These are phyloP conservation scores for Cladosporium sphaerospermum DNA, from an alignment of 2,329 filamentous ascomycete species.

Conservation along the genomic window DNA sequence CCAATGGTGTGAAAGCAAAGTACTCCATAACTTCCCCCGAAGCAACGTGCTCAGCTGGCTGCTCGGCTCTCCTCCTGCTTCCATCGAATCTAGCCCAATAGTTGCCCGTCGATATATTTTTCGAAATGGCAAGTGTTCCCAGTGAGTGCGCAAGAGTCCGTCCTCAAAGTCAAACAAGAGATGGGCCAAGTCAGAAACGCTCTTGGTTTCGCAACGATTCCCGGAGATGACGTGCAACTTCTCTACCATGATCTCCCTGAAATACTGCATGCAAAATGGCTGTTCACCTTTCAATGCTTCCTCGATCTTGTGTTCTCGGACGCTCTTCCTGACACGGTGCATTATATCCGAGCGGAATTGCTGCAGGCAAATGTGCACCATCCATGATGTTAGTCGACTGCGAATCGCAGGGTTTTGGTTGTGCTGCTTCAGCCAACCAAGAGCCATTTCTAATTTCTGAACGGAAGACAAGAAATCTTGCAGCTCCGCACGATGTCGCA, in stretches of 20 bases:
- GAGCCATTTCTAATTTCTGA: neutral
- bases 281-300: neutral
- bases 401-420: neutral
- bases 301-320: neutral
- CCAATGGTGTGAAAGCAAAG: neutral
- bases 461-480: neutral
- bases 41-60: no score
- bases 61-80: no score
- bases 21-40: neutral
- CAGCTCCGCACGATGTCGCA: neutral
- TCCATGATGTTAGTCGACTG: neutral
- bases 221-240: neutral
- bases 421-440: neutral
- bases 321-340: neutral
- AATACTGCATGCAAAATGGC: neutral
- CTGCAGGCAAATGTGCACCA: neutral
- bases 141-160: neutral
- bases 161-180: neutral
- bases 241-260: neutral
- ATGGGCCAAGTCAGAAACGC: neutral
- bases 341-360: neutral
- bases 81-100: neutral
- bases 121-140: neutral
- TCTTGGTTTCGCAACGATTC: neutral
- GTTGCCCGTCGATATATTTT: neutral